These are phyloP conservation scores for Curvularia lunata DNA, from an alignment of 2,329 filamentous ascomycete species.

Conservation along the genomic window DNA sequence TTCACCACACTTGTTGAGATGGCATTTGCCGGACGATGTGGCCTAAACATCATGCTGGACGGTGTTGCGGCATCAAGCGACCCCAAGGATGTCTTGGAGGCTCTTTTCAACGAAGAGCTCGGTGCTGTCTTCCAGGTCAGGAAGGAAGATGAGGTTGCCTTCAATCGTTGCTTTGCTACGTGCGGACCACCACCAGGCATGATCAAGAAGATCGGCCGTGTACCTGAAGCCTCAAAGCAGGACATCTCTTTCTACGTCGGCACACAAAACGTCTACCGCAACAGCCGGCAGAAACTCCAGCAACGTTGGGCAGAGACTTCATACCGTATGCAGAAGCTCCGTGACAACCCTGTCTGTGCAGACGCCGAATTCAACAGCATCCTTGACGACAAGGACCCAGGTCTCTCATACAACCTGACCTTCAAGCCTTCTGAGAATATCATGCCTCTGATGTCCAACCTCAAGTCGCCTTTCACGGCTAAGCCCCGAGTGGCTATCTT, in stretches of 20 bases:
- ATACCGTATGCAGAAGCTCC: constrained; percentile 85
- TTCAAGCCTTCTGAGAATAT: constrained; percentile 81
- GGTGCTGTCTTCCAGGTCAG: constrained; percentile 95
- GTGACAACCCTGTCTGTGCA: constrained; percentile 87
- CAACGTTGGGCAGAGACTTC: constrained; percentile 89
- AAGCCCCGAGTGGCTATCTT: constrained; percentile 87
- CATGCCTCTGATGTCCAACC: constrained; percentile 69
- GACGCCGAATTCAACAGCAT: constrained; percentile 82
- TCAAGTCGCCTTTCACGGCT: constrained; percentile 65
- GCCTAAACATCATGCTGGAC: constrained; percentile 84
- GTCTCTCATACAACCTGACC: constrained; percentile 81
- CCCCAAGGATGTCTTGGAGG: constrained; percentile 70
- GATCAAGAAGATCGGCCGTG: constrained; percentile 82
- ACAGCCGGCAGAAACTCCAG: constrained; percentile 76
- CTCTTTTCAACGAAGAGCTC: constrained; percentile 94
- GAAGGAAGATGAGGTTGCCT: constrained; percentile 80
- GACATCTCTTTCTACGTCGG: constrained; percentile 77
- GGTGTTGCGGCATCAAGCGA: constrained; percentile 67
- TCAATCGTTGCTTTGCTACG: constrained; percentile 88
- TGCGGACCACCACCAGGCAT: constrained; percentile 82
- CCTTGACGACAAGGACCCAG: constrained; percentile 76
- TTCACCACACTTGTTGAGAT: constrained; percentile 92
- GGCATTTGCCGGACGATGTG: constrained; percentile 96
- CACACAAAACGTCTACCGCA: constrained; percentile 70
- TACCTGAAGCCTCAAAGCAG: constrained; percentile 73